Percentiles rank a stretch among this genome's conserved stretches.
phyloP scores from a whole-genome alignment of 2,329 filamentous ascomycete species.

The Zymoseptoria pseudotritici region DNA sequence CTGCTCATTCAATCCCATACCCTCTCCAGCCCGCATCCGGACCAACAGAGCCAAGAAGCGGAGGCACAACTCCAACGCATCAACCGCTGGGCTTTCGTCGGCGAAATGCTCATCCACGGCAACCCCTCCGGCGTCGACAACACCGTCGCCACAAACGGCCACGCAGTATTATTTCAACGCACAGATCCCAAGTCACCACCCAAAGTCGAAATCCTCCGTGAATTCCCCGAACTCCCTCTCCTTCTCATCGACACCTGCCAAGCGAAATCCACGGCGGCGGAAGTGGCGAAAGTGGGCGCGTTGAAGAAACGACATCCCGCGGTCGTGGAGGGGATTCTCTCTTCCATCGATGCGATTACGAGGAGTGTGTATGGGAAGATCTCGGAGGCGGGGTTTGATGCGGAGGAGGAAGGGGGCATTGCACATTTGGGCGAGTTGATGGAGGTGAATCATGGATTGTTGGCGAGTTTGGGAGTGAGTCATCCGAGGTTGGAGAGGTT shows the following conservation, averaged over 20 bases:
- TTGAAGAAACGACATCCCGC: constrained; percentile 65
- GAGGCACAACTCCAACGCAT: constrained; percentile 86
- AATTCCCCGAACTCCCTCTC: constrained; percentile 86
- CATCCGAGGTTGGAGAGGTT: constrained; percentile 89
- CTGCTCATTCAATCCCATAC: constrained; percentile 76
- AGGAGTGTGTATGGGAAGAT: constrained; percentile 51
- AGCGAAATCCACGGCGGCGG: constrained; percentile 72
- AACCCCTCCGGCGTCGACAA: constrained; percentile 97
- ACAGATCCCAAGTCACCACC: constrained; percentile 66
- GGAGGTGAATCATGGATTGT: constrained; percentile 84
- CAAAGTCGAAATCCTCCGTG: constrained; percentile 65
- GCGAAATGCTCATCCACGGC: constrained; percentile 94
- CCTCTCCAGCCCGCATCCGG: constrained; percentile 80
- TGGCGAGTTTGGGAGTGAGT: constrained; percentile 87
- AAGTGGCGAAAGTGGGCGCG: constrained; percentile 77
- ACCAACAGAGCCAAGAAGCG: constrained; percentile 83
- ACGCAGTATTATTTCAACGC: constrained; percentile 85
- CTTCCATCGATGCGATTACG: constrained; percentile 73
- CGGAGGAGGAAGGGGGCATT: constrained; percentile 55
- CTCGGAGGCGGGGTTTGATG: constrained; percentile 56
- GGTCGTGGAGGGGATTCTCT: constrained; percentile 72
- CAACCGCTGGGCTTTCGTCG: constrained; percentile 95
- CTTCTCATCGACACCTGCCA: constrained; percentile 85
- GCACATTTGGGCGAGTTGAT: constrained; percentile 77
- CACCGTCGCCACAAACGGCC: constrained; percentile 87